Evolutionary conservation across 441 rosid species (phyloP).

Genomic region (Populus tomentosa): DNA sequence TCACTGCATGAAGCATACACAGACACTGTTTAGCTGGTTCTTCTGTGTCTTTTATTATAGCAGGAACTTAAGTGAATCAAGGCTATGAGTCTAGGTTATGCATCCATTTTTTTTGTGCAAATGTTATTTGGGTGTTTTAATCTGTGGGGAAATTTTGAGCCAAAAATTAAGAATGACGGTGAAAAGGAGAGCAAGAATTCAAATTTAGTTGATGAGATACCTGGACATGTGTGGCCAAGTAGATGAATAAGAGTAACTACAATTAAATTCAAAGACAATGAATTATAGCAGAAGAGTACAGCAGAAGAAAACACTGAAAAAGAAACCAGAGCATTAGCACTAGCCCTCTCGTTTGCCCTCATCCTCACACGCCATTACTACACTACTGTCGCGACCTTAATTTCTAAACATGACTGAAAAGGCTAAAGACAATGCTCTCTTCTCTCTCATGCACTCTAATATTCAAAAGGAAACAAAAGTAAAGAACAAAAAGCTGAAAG

Average conservation of each 20-base stretch:
- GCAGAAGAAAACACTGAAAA: constrained; percentile 32
- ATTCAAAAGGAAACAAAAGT: constrained; percentile 1
- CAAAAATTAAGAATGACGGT: neutral
- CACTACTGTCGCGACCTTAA: constrained; percentile 14
- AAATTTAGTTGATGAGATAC: neutral
- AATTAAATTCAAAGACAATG: constrained; percentile 30
- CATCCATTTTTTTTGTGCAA: neutral
- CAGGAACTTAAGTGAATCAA: neutral
- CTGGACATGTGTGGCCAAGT: constrained; percentile 6
- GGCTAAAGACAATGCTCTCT: constrained; percentile 61
- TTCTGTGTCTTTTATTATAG: neutral
- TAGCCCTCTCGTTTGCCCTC: constrained; percentile 31
- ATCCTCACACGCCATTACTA: neutral
- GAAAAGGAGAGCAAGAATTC: neutral
- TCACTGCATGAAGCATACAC: neutral
- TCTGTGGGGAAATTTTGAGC: neutral
- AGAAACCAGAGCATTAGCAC: constrained; percentile 66
- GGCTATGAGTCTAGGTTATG: neutral
- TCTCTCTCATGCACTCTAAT: constrained; percentile 2
- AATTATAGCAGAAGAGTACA: constrained; percentile 24
- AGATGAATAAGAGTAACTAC: constrained; percentile 26
- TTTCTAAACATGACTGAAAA: constrained; percentile 27
- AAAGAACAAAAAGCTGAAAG: constrained; percentile 17
- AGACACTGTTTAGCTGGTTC: neutral
- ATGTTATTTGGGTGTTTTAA: neutral